These are phyloP conservation scores for Arthroderma sp. DNA, from an alignment of 2,329 filamentous ascomycete genomes.

Conservation along the genomic window DNA sequence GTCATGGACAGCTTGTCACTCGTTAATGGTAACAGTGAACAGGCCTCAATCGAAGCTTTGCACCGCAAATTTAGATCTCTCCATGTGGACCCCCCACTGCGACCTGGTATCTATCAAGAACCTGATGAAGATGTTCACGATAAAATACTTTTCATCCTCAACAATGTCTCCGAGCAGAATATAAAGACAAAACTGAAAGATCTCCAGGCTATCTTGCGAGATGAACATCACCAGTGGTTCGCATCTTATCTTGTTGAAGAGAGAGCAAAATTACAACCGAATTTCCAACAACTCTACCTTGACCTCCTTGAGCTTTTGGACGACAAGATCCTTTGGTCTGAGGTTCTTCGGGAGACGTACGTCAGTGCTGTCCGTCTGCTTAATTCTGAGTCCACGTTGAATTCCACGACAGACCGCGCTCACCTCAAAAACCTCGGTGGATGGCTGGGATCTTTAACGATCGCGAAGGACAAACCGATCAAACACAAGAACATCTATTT, in stretches of 20 bases:
- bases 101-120: constrained; percentile 58
- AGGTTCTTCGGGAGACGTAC: constrained; percentile 89
- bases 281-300: constrained; percentile 87
- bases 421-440: constrained; percentile 86
- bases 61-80: constrained; percentile 65
- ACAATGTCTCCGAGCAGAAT: constrained; percentile 89
- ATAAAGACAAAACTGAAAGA: constrained; percentile 73
- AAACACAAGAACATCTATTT: constrained; percentile 95
- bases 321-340: constrained; percentile 65
- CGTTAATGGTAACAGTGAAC: constrained; percentile 59
- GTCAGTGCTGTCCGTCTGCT: constrained; percentile 73
- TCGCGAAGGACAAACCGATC: constrained; percentile 88
- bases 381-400: constrained; percentile 77
- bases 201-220: constrained; percentile 62
- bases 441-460: constrained; percentile 86
- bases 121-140: constrained; percentile 77
- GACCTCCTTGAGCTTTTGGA: constrained; percentile 75
- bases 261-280: constrained; percentile 91
- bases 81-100: constrained; percentile 56
- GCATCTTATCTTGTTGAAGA: constrained; percentile 89
- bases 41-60: constrained; percentile 47
- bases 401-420: constrained; percentile 67
- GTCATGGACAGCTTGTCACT: constrained; percentile 36
- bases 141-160: constrained; percentile 87
- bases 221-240: constrained; percentile 89